Conservation (phyloP, 2,329 filamentous ascomycete species). For the Trichoderma aggressivum region DNA sequence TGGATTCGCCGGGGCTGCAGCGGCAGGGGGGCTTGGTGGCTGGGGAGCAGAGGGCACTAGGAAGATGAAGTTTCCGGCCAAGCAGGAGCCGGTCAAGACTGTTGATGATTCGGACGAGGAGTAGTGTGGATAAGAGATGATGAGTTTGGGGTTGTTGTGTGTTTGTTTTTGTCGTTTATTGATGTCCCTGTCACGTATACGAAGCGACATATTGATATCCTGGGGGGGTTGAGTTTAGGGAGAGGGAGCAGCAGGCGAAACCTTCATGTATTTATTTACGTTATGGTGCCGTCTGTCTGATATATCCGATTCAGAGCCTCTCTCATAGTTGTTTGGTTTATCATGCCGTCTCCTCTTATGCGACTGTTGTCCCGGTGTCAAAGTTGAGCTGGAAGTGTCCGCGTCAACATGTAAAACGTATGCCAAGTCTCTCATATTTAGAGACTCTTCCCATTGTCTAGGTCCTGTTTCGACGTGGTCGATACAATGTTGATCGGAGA, state of each 20-base stretch:
- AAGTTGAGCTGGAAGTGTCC: background rate
- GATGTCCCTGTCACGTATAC: background rate
- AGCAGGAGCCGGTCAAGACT: background rate
- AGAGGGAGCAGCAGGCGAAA: background rate
- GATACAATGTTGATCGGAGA: background rate
- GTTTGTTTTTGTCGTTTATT: background rate
- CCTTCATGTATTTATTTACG: background rate
- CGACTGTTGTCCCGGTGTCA: background rate
- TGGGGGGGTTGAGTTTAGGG: background rate
- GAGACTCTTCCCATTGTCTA: background rate
- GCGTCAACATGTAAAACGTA: background rate
- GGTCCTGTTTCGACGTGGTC: background rate
- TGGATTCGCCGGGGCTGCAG: slow-evolving; percentile 31
- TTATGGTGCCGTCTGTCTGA: background rate
- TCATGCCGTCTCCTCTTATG: background rate
- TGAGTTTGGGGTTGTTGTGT: background rate
- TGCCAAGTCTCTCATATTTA: background rate
- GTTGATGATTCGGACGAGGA: slow-evolving; percentile 10
- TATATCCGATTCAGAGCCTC: background rate
- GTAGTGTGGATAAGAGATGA: background rate
- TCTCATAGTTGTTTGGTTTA: background rate
- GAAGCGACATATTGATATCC: background rate
- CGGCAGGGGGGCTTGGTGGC: slow-evolving; percentile 33
- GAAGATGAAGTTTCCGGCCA: slow-evolving; percentile 38
- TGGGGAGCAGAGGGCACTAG: slow-evolving; percentile 33